Conservation (phyloP, 129 eudicot species). For the Artemisia annua region DNA sequence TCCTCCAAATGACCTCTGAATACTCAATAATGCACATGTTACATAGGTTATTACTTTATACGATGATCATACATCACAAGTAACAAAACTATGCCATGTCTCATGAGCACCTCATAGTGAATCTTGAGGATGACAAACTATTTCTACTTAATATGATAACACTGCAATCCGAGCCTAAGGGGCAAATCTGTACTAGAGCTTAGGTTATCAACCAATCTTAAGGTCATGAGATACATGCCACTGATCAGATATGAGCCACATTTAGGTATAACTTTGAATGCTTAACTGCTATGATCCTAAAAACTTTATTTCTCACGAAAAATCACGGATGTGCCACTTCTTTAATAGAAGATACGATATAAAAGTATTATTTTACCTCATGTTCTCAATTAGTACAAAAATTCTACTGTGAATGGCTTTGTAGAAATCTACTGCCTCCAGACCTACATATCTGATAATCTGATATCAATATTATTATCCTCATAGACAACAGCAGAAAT, state of each 20-base stretch:
- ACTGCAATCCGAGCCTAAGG: no score
- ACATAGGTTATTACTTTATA: no score
- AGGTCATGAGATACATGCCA: not conserved
- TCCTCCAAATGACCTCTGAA: no score
- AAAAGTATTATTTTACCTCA: not conserved
- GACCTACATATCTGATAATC: not conserved
- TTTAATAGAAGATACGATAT: not conserved
- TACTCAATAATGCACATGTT: no score
- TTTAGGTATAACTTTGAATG: not conserved
- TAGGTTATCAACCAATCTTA: no score
- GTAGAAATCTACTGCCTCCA: not conserved
- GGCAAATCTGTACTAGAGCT: no score
- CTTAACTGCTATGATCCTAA: not conserved
- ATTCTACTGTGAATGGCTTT: not conserved
- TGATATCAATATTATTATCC: not conserved
- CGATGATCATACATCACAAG: no score
- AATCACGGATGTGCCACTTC: not conserved
- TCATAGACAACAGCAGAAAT: not conserved
- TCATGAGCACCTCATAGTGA: no score
- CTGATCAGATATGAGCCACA: not conserved
- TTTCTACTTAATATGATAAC: no score
- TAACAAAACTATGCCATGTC: no score
- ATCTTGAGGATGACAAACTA: no score
- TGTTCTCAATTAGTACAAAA: not conserved
- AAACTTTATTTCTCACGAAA: not conserved